phyloP scores from a whole-genome alignment of 495 filamentous ascomycete species.

The Xylona heveae region DNA sequence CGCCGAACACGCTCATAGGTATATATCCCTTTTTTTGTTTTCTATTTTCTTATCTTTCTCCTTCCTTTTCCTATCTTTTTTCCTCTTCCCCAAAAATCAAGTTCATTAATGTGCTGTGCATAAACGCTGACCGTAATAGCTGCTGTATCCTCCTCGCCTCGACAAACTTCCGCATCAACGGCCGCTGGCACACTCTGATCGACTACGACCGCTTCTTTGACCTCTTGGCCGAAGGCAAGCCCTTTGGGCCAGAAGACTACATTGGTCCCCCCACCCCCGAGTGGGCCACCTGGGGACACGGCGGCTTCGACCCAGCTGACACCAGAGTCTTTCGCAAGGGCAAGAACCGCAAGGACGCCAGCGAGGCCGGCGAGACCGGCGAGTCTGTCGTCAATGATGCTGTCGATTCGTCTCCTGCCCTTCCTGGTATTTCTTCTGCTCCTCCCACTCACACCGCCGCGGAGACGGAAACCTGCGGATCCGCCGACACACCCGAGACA shows the following conservation, averaged over 20 bases:
- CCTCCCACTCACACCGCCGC: too few relatives aligned
- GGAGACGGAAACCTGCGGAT: too few relatives aligned
- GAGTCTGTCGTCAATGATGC: too few relatives aligned
- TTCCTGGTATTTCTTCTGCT: too few relatives aligned
- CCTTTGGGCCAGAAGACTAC: constrained; percentile 81
- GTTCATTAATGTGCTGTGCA: neutral
- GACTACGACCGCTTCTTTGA: constrained; percentile 82
- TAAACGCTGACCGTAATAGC: constrained; percentile 18
- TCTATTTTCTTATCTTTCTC: neutral
- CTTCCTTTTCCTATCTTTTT: neutral
- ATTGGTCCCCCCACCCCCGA: constrained; percentile 63
- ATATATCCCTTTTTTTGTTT: too few relatives aligned
- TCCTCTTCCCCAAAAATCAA: neutral
- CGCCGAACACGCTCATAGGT: constrained; percentile 66
- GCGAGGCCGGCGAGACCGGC: too few relatives aligned
- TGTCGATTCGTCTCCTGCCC: too few relatives aligned
- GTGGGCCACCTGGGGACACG: constrained; percentile 88
- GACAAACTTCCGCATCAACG: constrained; percentile 45
- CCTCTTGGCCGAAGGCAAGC: constrained; percentile 34
- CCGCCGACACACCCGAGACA: too few relatives aligned
- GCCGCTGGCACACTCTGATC: constrained; percentile 78
- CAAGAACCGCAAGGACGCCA: constrained; percentile 15
- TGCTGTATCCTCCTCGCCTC: constrained; percentile 79
- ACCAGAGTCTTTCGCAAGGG: constrained; percentile 68
- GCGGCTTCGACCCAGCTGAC: constrained; percentile 84